Conservation (phyloP, 2,329 filamentous ascomycete genomes). For the Fusarium lyarnte region DNA sequence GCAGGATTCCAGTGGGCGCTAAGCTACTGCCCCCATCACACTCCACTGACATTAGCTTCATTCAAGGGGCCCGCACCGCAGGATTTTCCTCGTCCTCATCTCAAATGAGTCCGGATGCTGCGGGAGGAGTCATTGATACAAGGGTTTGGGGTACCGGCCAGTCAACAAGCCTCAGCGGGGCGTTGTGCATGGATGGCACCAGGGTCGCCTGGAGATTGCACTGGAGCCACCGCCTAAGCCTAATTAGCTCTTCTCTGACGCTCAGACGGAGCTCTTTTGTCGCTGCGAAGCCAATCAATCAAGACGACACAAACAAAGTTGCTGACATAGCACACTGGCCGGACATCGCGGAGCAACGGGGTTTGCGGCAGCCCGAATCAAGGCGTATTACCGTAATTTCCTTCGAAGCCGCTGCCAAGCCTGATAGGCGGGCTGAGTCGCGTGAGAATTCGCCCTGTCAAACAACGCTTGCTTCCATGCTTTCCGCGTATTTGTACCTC, state of each 20-base stretch:
- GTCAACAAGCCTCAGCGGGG: slow-evolving; percentile 36
- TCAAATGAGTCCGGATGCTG: slow-evolving; percentile 41
- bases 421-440: slow-evolving; percentile 32
- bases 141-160: slow-evolving; percentile 35
- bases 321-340: slow-evolving; percentile 36
- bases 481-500: slow-evolving; percentile 23
- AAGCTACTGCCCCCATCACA: slow-evolving; percentile 22
- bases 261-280: slow-evolving; percentile 31
- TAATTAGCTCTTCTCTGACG: slow-evolving; percentile 37
- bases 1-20: slow-evolving; percentile 25
- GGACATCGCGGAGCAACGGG: slow-evolving; percentile 40
- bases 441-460: slow-evolving; percentile 33
- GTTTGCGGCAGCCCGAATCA: slow-evolving; percentile 38
- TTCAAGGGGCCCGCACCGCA: slow-evolving; percentile 24
- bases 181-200: slow-evolving; percentile 26
- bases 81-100: slow-evolving; percentile 27
- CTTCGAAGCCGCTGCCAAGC: slow-evolving; percentile 37
- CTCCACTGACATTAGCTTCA: slow-evolving; percentile 28
- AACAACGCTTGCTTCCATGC: slow-evolving; percentile 12
- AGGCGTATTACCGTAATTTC: slow-evolving; percentile 44
- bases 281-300: slow-evolving; percentile 28
- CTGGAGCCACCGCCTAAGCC: slow-evolving; percentile 36
- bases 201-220: slow-evolving; percentile 41
- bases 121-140: slow-evolving; percentile 43
- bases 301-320: slow-evolving; percentile 19